These are phyloP conservation scores for Cairneyella variabilis DNA, from an alignment of 495 filamentous ascomycete genomes.

Conservation along the genomic window DNA sequence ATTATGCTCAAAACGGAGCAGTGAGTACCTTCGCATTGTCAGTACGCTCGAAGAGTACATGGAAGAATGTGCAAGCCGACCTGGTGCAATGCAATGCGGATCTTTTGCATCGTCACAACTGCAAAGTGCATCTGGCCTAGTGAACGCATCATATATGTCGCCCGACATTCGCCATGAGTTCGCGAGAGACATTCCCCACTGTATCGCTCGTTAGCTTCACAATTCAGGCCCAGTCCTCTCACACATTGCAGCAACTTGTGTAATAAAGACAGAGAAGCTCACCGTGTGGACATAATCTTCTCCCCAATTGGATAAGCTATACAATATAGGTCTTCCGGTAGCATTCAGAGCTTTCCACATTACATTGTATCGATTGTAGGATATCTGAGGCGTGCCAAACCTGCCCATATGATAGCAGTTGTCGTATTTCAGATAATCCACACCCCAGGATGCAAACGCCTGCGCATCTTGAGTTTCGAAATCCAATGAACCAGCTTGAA, in stretches of 20 bases:
- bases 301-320: slow-evolving; percentile 33
- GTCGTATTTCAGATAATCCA: slow-evolving; percentile 48
- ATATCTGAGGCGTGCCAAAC: slow-evolving; percentile 39
- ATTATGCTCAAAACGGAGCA: slow-evolving; percentile 48
- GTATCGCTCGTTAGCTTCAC: not conserved
- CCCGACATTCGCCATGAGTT: slow-evolving; percentile 52
- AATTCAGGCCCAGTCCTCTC: not conserved
- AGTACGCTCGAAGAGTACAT: slow-evolving; percentile 1
- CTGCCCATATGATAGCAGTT: slow-evolving; percentile 47
- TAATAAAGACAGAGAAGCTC: not conserved
- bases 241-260: not conserved
- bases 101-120: slow-evolving; percentile 30
- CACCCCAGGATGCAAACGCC: slow-evolving; percentile 39
- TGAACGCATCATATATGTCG: slow-evolving; percentile 38
- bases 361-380: slow-evolving; percentile 31
- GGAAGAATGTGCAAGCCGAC: not conserved
- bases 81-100: slow-evolving; percentile 42
- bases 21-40: slow-evolving; percentile 32
- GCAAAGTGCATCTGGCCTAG: slow-evolving; percentile 26
- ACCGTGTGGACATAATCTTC: slow-evolving; percentile 32
- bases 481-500: slow-evolving; percentile 30
- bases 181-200: slow-evolving; percentile 44
- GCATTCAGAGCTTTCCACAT: slow-evolving; percentile 30
- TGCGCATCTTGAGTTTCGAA: slow-evolving; percentile 42
- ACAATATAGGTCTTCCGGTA: slow-evolving; percentile 20